Evolutionary conservation across 352 stramenopile genomes (phyloP), one percentile per base, ranked within the genome.

Genomic region (Phytophthora gonapodyides): DNA sequence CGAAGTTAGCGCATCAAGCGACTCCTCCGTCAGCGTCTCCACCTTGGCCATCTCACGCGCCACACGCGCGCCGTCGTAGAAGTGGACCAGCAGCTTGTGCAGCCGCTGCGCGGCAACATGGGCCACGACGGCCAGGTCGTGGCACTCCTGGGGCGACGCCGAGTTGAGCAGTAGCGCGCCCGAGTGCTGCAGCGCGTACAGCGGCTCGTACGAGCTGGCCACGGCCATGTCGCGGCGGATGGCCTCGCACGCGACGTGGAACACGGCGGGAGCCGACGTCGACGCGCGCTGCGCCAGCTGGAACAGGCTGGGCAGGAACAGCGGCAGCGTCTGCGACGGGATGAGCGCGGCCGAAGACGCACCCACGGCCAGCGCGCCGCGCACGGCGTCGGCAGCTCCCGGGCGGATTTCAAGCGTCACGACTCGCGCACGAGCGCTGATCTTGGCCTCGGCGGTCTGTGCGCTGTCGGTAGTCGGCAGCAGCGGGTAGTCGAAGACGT

Each of bases 21-120:
- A 71, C 24, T 74, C 44, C 10, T 73, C 66, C n/a, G 75, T 78
- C 7, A 90, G 68, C 24, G 83, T 50, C 17, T 80, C 71, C 35
- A 93, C 69, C 67, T 87, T 88, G 53, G 76, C 64, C 24, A 81
- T 59, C 61, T 91, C 80, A n/a, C 71, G 67, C 0, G 79, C 78
- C 10, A 93, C 76, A 52, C 82, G 83, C 30, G 80, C 65, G 21
- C 82, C 82, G 48, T 95, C 86, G 61, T 91, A 95, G 51, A 95
- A 93, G 71, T 93, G 80, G 21, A 95, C 72, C 27, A 89, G 56
- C 21, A 90, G 71, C 61, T 88, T 88, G 46, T 72, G 66, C 24
- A 89, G 73, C 0, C 78, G 75, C 54, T 75, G 53, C 17, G 82
- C 82, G 6, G 79, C 81, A 44, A 95, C 73, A 57, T 95, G 82